Evolutionary conservation across 2,329 filamentous ascomycete species (phyloP).

Genomic region (Graphilbum ipis-grandicollis): DNA sequence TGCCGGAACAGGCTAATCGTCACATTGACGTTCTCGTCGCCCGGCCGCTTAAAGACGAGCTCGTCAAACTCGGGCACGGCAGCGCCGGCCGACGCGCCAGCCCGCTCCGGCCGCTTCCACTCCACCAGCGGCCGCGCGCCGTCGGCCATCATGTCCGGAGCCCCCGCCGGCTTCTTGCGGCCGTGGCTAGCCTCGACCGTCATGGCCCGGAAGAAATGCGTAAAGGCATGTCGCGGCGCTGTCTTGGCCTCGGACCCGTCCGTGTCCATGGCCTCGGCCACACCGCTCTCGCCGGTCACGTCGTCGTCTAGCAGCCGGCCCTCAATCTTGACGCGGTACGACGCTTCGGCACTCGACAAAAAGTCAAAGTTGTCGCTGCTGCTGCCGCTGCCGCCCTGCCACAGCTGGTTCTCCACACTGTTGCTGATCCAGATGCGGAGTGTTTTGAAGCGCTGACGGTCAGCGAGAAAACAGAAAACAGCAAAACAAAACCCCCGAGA

Average conservation of each 20-base stretch:
- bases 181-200: slow-evolving; percentile 57
- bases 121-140: slow-evolving; percentile 33
- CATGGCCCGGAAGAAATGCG: slow-evolving; percentile 70
- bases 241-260: slow-evolving; percentile 25
- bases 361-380: slow-evolving; percentile 66
- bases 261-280: slow-evolving; percentile 44
- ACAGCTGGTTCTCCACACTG: slow-evolving; percentile 82
- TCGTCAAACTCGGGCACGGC: slow-evolving; percentile 71
- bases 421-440: slow-evolving; percentile 91
- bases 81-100: slow-evolving; percentile 30
- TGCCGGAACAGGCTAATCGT: slow-evolving; percentile 74
- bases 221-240: slow-evolving; percentile 33
- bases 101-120: slow-evolving; percentile 67
- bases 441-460: slow-evolving; percentile 54
- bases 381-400: slow-evolving; percentile 55
- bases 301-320: slow-evolving; percentile 64
- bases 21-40: slow-evolving; percentile 84
- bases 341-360: slow-evolving; percentile 56
- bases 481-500: too few species aligned
- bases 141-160: slow-evolving; percentile 23
- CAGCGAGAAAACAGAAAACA: neutral
- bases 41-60: slow-evolving; percentile 76
- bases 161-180: slow-evolving; percentile 23
- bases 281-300: slow-evolving; percentile 30
- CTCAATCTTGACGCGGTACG: slow-evolving; percentile 83